Evolutionary conservation across 1,139 yeast species (phyloP), one percentile per base, ranked within the genome.

Genomic region (Zygosaccharomyces pseudobailii): DNA sequence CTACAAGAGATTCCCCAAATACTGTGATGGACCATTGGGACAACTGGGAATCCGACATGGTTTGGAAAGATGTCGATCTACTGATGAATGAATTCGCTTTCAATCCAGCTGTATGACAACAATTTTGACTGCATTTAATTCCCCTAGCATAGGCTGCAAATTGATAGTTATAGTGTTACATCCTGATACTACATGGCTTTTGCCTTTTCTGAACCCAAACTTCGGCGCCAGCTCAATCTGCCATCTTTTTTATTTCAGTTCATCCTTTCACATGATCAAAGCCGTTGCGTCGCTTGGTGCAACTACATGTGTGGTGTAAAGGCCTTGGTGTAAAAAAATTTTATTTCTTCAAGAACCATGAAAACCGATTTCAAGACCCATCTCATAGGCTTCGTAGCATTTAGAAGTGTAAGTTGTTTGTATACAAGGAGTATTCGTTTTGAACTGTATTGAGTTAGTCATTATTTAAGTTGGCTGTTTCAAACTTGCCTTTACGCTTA

Each of bases 81-180:
- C 87, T 90, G 50, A 88, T 90, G 96, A 87, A 87, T 58, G 96
- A 89, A 62, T 89, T 89, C 69, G 97, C 97, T 8, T 89, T 90
- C 71, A 87, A 85, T 40, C 69, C 69, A 8, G 35, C 49, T 8
- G 49, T 40, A 28, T 48, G 36, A 24, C 33, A 9, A 5, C 19
- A 30, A 9, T 30, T 30, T 30, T 6, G 13, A n/a, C 10, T 9
- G 13, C 19, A 7, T n/a, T n/a, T 19, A 27, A 27, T n/a, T 4
- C n/a, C 30, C 8, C 9, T 7, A 27, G 8, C 30, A 13, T 13
- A 13, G 17, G 17, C 27, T 24, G 27, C 27, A 24, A 24, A 24
- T 13, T 13, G 17, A 13, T 13, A 13, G 17, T 13, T 13, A 13
- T 13, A 13, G 17, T 13, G 17, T 13, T 13, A 13, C 17, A 13